A percentile compares a stretch with the other conserved stretches of the same genome.
phyloP scores from a whole-genome alignment of 106 monocot species.

The Narthecium ossifragum region DNA sequence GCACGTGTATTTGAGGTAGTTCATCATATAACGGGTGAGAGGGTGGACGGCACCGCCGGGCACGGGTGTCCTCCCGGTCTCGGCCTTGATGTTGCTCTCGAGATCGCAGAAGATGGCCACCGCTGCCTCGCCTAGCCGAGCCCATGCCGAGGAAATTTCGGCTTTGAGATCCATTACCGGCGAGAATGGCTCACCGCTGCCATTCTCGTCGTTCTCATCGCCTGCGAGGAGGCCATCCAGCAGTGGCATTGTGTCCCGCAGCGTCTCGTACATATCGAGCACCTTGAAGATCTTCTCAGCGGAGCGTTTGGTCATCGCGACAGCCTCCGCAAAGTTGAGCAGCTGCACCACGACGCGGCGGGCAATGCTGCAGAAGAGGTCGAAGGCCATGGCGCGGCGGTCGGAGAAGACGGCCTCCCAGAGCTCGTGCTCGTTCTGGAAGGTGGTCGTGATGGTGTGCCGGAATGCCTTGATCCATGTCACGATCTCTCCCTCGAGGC shows the following conservation, averaged over 20 bases:
- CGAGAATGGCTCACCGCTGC: constrained; percentile 1
- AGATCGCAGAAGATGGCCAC: constrained; percentile 38
- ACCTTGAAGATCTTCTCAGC: constrained; percentile 78
- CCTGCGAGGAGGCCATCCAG: constrained; percentile 26
- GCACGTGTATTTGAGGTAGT: constrained; percentile 41
- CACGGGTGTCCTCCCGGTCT: constrained; percentile 30
- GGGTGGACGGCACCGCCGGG: constrained; percentile 52
- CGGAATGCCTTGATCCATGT: constrained; percentile 48
- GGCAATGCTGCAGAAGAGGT: constrained; percentile 37
- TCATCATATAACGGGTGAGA: constrained; percentile 43
- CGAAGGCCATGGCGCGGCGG: constrained; percentile 10
- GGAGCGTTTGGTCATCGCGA: constrained; percentile 45
- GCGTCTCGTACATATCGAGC: constrained; percentile 68
- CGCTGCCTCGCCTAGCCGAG: constrained; percentile 24
- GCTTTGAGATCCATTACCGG: constrained; percentile 19
- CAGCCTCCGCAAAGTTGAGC: constrained; percentile 60
- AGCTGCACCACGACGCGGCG: constrained; percentile 29
- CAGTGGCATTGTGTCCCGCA: constrained; percentile 32
- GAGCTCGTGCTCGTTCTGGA: constrained; percentile 29
- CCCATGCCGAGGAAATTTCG: constrained; percentile 18
- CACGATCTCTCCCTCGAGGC: constrained; percentile 29
- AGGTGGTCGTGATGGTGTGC: constrained; percentile 13
- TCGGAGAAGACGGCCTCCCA: constrained; percentile 34
- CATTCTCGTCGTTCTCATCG: constrained; percentile 1
- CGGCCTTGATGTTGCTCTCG: constrained; percentile 30